Conservation (phyloP, 257 asterid genomes). For the Ilex asprella region DNA sequence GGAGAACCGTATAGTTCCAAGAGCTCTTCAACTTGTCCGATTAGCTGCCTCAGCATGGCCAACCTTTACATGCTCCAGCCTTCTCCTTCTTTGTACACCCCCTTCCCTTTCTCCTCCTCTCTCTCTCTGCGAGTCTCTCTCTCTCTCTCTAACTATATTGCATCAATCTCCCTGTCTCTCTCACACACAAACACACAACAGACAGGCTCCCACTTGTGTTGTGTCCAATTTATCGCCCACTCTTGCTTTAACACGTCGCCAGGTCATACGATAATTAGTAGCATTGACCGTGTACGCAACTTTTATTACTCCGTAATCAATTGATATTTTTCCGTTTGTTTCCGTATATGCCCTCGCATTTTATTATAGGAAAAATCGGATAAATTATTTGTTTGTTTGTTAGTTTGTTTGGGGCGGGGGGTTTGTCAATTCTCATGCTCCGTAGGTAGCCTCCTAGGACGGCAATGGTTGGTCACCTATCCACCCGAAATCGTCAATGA, state of each 20-base stretch:
- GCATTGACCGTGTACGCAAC: constrained; percentile 62
- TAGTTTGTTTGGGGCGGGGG: too few relatives aligned
- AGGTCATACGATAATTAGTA: constrained; percentile 31
- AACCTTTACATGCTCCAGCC: constrained; percentile 26
- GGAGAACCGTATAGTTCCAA: constrained; percentile 62
- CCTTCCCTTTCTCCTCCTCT: constrained; percentile 18
- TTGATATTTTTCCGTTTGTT: not conserved
- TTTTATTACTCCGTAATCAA: constrained; percentile 17
- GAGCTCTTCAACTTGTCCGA: constrained; percentile 73
- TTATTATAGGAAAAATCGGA: too few relatives aligned
- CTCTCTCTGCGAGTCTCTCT: constrained; percentile 10
- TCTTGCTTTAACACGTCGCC: constrained; percentile 27
- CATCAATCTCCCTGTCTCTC: not conserved
- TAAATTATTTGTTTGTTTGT: too few relatives aligned
- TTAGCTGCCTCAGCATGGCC: constrained; percentile 91
- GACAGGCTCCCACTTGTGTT: constrained; percentile 17
- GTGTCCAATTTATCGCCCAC: constrained; percentile 11
- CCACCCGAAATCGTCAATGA: too few relatives aligned
- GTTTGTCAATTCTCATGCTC: too few relatives aligned
- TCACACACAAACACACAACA: not conserved
- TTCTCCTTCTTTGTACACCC: constrained; percentile 4
- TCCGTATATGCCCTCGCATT: too few relatives aligned
- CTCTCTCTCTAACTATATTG: constrained; percentile 1
- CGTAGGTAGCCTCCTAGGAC: too few relatives aligned
- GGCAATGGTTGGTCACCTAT: too few relatives aligned